phyloP scores from a whole-genome alignment of 2,329 filamentous ascomycete species.

The Lomentospora prolificans region DNA sequence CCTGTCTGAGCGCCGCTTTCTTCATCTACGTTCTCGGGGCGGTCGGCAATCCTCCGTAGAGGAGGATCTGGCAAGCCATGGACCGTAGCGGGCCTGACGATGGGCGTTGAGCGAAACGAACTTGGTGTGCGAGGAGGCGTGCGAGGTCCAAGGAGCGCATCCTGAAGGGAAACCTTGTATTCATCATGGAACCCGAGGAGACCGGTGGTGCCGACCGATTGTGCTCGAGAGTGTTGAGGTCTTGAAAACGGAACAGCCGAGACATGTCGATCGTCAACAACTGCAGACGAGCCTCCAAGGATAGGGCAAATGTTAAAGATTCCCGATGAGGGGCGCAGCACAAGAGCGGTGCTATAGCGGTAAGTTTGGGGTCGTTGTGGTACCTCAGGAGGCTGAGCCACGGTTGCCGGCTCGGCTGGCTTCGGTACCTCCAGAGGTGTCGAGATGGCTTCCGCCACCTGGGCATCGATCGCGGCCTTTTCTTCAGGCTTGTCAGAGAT shows the following conservation, averaged over 20 bases:
- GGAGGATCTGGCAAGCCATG: background rate
- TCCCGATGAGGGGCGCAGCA: background rate
- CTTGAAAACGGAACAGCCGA: conserved; percentile 1
- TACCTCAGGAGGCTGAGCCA: background rate
- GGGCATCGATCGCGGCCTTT: background rate
- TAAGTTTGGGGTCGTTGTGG: background rate
- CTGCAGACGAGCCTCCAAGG: background rate
- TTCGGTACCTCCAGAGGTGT: background rate
- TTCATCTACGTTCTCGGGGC: background rate
- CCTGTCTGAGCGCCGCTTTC: background rate
- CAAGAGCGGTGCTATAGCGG: background rate
- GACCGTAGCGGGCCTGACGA: background rate
- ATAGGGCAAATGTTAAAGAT: background rate
- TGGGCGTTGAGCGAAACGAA: background rate
- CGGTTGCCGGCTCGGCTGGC: background rate
- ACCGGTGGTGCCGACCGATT: background rate
- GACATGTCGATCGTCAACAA: background rate
- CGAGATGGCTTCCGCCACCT: background rate
- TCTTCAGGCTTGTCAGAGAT: background rate
- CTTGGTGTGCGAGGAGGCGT: background rate
- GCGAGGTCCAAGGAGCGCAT: conserved; percentile 1
- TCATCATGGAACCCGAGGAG: background rate
- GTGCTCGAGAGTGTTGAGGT: background rate
- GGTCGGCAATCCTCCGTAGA: background rate
- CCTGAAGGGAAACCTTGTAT: conserved; percentile 2